A percentile compares a stretch with the other conserved stretches of the same genome.
These are phyloP conservation scores for Mycosphaerelloides madeirae DNA, from an alignment of 2,329 filamentous ascomycete genomes.

Conservation along the genomic window DNA sequence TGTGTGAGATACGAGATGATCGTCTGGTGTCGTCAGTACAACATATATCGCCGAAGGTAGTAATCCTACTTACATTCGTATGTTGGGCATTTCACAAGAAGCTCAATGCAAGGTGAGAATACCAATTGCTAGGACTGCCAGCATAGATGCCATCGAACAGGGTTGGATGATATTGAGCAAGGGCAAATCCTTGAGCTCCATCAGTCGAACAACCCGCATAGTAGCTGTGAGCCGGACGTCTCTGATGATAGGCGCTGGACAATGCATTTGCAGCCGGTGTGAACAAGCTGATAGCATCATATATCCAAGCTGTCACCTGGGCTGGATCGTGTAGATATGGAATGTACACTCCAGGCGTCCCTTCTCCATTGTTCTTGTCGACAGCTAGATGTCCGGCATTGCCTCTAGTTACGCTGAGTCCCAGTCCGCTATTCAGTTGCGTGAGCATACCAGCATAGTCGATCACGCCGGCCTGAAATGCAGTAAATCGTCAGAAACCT, in stretches of 20 bases:
- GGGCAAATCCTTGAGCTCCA: constrained; percentile 39
- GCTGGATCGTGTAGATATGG: constrained; percentile 27
- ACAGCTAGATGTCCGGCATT: constrained; percentile 25
- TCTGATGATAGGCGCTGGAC: constrained; percentile 32
- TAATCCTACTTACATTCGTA: constrained; percentile 11
- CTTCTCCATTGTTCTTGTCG: constrained; percentile 22
- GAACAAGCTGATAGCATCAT: constrained; percentile 35
- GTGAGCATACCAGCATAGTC: constrained; percentile 21
- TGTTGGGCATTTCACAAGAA: constrained; percentile 30
- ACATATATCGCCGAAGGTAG: background rate
- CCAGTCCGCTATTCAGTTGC: constrained; percentile 25
- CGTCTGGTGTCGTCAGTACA: constrained; percentile 5
- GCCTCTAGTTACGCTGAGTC: constrained; percentile 26
- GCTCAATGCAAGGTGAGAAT: constrained; percentile 29
- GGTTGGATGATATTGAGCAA: constrained; percentile 38
- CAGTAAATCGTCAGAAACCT: too few relatives aligned
- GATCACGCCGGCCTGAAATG: constrained; percentile 25
- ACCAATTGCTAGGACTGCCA: constrained; percentile 39
- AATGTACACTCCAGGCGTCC: constrained; percentile 23
- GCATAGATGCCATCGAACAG: constrained; percentile 43
- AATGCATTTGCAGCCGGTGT: constrained; percentile 30
- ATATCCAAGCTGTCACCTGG: constrained; percentile 34
- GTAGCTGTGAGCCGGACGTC: constrained; percentile 33
- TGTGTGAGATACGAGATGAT: constrained; percentile 25
- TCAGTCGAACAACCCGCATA: constrained; percentile 42